A percentile compares a stretch with the other conserved stretches of the same genome.
Evolutionary conservation across 495 filamentous ascomycete genomes (phyloP).

Genomic region (Terfezia boudieri): DNA sequence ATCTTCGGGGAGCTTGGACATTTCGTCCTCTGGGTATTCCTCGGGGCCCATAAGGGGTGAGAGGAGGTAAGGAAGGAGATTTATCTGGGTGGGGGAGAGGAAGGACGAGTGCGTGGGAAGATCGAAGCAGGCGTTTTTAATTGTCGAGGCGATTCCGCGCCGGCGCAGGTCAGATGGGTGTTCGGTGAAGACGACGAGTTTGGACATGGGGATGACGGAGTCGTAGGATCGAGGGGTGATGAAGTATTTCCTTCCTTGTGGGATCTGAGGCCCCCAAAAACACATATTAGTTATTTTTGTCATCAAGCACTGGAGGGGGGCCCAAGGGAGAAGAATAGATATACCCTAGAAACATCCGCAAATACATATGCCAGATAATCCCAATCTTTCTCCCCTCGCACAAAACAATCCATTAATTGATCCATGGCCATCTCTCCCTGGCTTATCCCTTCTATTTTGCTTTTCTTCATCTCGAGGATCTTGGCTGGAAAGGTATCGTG

Average conservation of each 20-base stretch:
- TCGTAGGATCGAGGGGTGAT: slow-evolving; percentile 51
- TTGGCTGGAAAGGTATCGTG: slow-evolving; percentile 26
- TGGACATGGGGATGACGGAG: slow-evolving; percentile 56
- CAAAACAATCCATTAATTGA: slow-evolving; percentile 86
- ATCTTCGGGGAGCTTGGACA: slow-evolving; percentile 57
- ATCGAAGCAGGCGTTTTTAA: slow-evolving; percentile 44
- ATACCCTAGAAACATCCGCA: slow-evolving; percentile 65
- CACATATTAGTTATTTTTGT: too few relatives aligned
- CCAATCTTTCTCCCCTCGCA: slow-evolving; percentile 70
- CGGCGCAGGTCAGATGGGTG: slow-evolving; percentile 56
- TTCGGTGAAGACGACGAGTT: slow-evolving; percentile 80
- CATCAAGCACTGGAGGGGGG: too few relatives aligned
- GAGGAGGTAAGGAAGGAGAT: slow-evolving; percentile 69
- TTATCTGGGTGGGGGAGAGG: slow-evolving; percentile 42
- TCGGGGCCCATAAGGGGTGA: slow-evolving; percentile 40
- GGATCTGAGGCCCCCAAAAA: slow-evolving; percentile 1
- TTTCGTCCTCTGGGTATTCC: slow-evolving; percentile 50
- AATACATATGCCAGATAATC: slow-evolving; percentile 89
- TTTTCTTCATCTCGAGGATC: slow-evolving; percentile 40
- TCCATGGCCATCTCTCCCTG: slow-evolving; percentile 50
- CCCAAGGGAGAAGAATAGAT: too few relatives aligned
- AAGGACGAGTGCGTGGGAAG: slow-evolving; percentile 46
- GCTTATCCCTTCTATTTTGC: slow-evolving; percentile 37
- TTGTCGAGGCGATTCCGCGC: slow-evolving; percentile 73
- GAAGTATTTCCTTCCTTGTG: slow-evolving; percentile 55